These are phyloP conservation scores for Annona cherimola DNA, from an alignment of 164 flowering plant genomes.

Conservation along the genomic window DNA sequence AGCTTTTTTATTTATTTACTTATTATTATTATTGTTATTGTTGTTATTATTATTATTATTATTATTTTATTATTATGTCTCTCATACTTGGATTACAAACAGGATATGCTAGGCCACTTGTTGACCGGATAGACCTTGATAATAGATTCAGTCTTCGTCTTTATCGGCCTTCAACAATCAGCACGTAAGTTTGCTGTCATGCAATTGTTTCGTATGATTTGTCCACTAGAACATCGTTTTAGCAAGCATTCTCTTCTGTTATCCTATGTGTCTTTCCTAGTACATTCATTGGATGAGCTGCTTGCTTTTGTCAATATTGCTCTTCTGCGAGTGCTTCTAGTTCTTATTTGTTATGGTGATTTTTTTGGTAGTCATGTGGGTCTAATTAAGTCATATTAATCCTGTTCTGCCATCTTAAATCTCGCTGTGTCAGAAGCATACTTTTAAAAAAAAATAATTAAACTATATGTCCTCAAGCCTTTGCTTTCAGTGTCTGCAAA, in stretches of 20 bases:
- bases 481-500: too few species aligned
- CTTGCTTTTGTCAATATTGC: not conserved
- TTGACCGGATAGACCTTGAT: constrained; percentile 70
- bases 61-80: not conserved
- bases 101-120: constrained; percentile 95
- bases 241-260: not conserved
- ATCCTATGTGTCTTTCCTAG: not conserved
- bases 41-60: not conserved
- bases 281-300: not conserved
- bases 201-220: not conserved
- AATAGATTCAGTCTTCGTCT: constrained; percentile 62
- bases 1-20: not conserved
- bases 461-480: too few species aligned
- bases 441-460: too few species aligned
- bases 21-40: not conserved
- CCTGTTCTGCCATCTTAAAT: too few species aligned
- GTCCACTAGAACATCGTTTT: not conserved
- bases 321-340: not conserved
- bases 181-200: constrained; percentile 58
- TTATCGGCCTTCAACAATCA: constrained; percentile 78
- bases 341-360: not conserved
- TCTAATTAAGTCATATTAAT: too few species aligned
- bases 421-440: too few species aligned
- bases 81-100: constrained; percentile 13
- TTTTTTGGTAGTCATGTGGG: too few species aligned